These are phyloP conservation scores for Cystobasidium sp. DNA, from an alignment of 1,284 basidiomycete genomes.

Conservation along the genomic window DNA sequence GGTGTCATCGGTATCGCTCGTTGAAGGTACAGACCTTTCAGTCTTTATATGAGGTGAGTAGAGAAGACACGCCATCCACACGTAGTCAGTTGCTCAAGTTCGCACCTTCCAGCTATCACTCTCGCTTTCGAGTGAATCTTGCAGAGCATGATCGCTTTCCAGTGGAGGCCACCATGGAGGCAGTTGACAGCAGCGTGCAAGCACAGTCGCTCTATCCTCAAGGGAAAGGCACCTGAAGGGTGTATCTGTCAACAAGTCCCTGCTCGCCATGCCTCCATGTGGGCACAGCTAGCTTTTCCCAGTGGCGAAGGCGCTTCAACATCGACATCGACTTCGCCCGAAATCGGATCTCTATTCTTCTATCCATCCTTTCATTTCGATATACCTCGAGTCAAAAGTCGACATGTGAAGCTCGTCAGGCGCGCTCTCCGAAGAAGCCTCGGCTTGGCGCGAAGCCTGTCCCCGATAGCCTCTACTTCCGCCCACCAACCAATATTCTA, in stretches of 20 bases:
- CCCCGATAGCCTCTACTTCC: neutral
- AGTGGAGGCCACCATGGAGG: constrained; percentile 26
- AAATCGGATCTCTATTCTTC: constrained; percentile 6
- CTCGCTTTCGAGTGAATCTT: neutral
- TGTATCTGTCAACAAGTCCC: neutral
- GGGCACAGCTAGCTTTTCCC: neutral
- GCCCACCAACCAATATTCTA: neutral
- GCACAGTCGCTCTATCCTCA: constrained; percentile 2
- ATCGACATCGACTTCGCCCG: constrained; percentile 6
- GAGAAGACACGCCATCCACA: no score
- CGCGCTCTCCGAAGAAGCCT: neutral
- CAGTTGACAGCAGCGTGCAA: constrained; percentile 7
- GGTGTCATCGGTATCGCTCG: no score
- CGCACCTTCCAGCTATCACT: neutral
- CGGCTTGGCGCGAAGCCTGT: constrained; percentile 1
- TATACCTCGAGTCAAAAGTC: neutral
- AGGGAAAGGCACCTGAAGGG: constrained; percentile 16
- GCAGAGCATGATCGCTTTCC: constrained; percentile 25
- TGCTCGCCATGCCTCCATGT: constrained; percentile 2
- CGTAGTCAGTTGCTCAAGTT: neutral
- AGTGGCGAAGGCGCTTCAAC: constrained; percentile 19
- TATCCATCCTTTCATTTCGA: constrained; percentile 24
- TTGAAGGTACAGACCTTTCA: no score
- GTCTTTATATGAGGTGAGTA: no score
- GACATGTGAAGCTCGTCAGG: constrained; percentile 11